These are phyloP conservation scores for Myrica gale DNA, from an alignment of 306 rosid genomes.

Conservation along the genomic window DNA sequence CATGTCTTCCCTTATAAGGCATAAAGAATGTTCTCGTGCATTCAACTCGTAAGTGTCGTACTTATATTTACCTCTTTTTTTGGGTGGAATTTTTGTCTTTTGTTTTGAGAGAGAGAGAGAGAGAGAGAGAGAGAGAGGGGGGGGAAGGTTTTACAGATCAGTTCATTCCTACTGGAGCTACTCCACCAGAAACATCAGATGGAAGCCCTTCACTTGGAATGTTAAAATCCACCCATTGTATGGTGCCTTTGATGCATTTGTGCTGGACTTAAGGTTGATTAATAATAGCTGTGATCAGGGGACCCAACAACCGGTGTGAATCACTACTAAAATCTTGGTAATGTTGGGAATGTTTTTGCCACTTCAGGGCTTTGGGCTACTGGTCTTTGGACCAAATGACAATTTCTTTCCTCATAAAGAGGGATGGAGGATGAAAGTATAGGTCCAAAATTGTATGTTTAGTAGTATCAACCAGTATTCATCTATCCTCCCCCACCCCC, in stretches of 20 bases:
- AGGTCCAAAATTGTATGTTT: background rate
- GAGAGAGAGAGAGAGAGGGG: no score
- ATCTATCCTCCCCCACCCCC: no score
- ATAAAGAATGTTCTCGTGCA: no score
- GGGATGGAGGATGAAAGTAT: background rate
- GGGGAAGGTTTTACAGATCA: background rate
- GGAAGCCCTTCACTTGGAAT: background rate
- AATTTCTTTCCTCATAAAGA: background rate
- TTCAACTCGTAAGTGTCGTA: no score
- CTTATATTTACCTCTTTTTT: no score
- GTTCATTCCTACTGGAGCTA: background rate
- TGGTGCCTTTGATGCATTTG: no score
- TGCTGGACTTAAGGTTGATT: background rate
- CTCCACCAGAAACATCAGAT: background rate
- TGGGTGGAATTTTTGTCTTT: no score
- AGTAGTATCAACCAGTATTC: background rate
- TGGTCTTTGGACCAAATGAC: background rate
- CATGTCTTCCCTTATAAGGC: background rate
- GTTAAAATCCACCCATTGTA: no score
- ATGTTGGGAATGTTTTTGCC: background rate
- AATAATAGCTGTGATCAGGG: background rate
- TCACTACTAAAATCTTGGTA: background rate
- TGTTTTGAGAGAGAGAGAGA: no score
- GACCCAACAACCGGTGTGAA: background rate
- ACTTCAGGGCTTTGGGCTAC: background rate